Evolutionary conservation across 2,329 filamentous ascomycete genomes (phyloP).

Genomic region (Rhynchosporium agropyri): DNA sequence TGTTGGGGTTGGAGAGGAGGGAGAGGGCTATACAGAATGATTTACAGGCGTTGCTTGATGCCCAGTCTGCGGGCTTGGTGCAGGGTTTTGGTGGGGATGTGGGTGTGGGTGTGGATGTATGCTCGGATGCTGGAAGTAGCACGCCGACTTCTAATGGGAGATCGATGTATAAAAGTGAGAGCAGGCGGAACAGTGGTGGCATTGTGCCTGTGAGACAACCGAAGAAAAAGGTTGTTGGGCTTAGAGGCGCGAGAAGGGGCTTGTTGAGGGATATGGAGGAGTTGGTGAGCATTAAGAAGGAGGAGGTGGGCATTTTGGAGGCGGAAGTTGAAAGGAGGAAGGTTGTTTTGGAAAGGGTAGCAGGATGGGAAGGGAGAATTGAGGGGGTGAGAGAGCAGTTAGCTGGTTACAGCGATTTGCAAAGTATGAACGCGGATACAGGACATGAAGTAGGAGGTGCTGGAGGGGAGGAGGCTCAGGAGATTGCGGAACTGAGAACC

Average conservation of each 20-base stretch:
- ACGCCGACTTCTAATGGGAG: conserved; percentile 35
- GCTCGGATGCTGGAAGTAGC: conserved; percentile 45
- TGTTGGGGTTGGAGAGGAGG: conserved; percentile 49
- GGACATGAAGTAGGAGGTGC: conserved; percentile 41
- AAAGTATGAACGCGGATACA: conserved; percentile 52
- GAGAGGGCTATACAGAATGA: conserved; percentile 58
- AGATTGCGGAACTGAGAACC: conserved; percentile 60
- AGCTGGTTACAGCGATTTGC: conserved; percentile 52
- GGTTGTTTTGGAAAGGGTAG: conserved; percentile 59
- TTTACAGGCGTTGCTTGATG: conserved; percentile 60
- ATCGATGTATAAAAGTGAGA: conserved; percentile 23
- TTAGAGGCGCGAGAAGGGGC: conserved; percentile 65
- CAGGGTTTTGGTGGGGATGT: conserved; percentile 36
- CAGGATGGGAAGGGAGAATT: conserved; percentile 52
- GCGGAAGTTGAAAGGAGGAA: conserved; percentile 59
- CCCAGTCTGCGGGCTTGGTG: conserved; percentile 54
- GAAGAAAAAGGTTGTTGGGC: conserved; percentile 52
- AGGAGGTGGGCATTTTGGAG: conserved; percentile 65
- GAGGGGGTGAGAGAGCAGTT: conserved; percentile 53
- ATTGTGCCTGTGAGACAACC: conserved; percentile 65
- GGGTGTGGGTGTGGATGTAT: conserved; percentile 39
- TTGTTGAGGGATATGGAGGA: conserved; percentile 65
- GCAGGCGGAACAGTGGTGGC: conserved; percentile 35
- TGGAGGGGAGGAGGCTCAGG: conserved; percentile 56
- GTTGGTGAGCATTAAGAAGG: conserved; percentile 65